These are phyloP conservation scores for Cryphonectria parasitica DNA, from an alignment of 2,329 filamentous ascomycete species.

Conservation along the genomic window DNA sequence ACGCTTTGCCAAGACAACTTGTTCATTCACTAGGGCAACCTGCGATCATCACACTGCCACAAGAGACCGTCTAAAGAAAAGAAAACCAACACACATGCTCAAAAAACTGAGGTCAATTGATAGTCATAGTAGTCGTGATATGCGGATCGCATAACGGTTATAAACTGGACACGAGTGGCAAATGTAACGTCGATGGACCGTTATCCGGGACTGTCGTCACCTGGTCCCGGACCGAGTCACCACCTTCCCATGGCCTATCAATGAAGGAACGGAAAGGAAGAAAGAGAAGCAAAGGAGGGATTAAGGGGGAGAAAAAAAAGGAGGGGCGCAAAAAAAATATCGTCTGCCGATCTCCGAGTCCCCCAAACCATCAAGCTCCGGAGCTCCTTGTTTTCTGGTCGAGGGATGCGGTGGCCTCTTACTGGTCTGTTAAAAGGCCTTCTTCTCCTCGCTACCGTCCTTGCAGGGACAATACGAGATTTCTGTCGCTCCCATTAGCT, in stretches of 20 bases:
- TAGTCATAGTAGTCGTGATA: not conserved
- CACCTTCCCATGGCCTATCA: not conserved
- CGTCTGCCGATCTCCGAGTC: not conserved
- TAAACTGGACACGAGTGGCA: not conserved
- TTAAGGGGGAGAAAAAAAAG: not conserved
- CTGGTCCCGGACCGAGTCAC: not conserved
- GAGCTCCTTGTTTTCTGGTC: not conserved
- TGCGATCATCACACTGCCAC: not conserved
- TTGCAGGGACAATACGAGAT: slow-evolving; percentile 10
- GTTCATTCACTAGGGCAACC: not conserved
- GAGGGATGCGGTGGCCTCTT: not conserved
- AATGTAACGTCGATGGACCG: not conserved
- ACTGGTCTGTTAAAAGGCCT: slow-evolving; percentile 5
- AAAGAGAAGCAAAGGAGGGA: too few relatives aligned
- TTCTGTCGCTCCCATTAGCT: slow-evolving; percentile 8
- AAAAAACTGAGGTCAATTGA: not conserved
- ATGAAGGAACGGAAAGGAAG: not conserved
- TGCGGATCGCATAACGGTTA: not conserved
- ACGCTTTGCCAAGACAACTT: slow-evolving; percentile 2
- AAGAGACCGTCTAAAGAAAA: not conserved
- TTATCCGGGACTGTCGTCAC: slow-evolving; percentile 5
- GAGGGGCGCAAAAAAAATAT: not conserved
- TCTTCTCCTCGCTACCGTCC: not conserved
- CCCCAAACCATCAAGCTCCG: not conserved
- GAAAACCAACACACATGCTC: not conserved